Base-by-base conservation (phyloP, 768 basidiomycete genomes). In the Suillus fuscotomentosus region DNA sequence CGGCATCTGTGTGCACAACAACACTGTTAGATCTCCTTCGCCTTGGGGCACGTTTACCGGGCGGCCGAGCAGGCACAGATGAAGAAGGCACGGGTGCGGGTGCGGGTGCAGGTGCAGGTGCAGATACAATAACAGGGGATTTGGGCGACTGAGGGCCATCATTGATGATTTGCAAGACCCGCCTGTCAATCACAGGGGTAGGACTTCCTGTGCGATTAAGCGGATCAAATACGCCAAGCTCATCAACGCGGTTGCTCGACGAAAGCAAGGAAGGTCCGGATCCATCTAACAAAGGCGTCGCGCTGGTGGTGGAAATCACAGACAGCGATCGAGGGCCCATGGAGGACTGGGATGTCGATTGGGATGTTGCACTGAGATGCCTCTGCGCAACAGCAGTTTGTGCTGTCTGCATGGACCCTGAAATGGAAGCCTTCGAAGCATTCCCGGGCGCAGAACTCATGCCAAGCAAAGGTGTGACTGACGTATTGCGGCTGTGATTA, bases 361-460 rank as follows among this genome's bases (percentile, higher is more conserved):
- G 60, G 27, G 55, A 36, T 11, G 55, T 63, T 22, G 64, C 56
- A 47, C 64, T 63, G 20, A 42, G 50, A 14, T 48, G 63, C 61
- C 67, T 64, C 17, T 63, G 54, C 54, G 63, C 61, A 54, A 0
- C 22, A 24, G 48, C 48, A 24, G 63, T 69, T 2, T 72, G 76
- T 45, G 73, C 66, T 20, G 80, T 79, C 57, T 76, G 75, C 60
- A 73, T 70, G 27, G 84, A 84, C 31, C 77, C 76, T 17, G 78
- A 75, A 0, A 81, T 81, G 5, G 83, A 83, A n/a, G 81, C 82
- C 43, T 82, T 75, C 4, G 84, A 75, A 14, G 69, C 62, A 10
- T 61, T 57, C 2, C 60, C 65, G 10, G n/a, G 66, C 36, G 64
- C 61, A n/a, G 57, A 36, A 61, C 59, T 41, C 22, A 22, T 60